These are phyloP conservation scores for Elaphomyces granulatus DNA, from an alignment of 495 filamentous ascomycete genomes.

Conservation along the genomic window DNA sequence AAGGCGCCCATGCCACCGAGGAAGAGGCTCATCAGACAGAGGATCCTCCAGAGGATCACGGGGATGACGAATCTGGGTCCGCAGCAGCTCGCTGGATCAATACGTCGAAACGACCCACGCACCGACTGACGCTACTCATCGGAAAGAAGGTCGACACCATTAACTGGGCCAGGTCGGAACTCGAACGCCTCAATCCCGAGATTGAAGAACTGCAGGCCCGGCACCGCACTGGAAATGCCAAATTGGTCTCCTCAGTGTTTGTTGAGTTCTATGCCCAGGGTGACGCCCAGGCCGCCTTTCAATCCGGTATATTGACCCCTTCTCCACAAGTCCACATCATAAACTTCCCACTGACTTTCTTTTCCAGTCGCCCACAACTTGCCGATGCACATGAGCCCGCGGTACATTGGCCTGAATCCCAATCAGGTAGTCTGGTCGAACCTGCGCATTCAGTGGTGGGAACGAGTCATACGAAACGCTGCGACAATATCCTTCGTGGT, in stretches of 20 bases:
- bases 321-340: too few relatives aligned
- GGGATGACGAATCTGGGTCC: constrained; percentile 52
- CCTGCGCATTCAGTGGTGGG: constrained; percentile 78
- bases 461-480: constrained; percentile 57
- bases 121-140: constrained; percentile 61
- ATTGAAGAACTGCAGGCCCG: constrained; percentile 61
- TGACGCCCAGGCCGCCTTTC: constrained; percentile 75
- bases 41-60: constrained; percentile 35
- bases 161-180: constrained; percentile 76
- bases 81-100: constrained; percentile 69
- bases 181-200: constrained; percentile 66
- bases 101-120: constrained; percentile 70
- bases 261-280: constrained; percentile 72
- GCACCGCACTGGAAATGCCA: constrained; percentile 55
- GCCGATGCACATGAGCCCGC: constrained; percentile 83
- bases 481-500: constrained; percentile 54
- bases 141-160: constrained; percentile 79
- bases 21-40: constrained; percentile 29
- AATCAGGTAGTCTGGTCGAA: constrained; percentile 83
- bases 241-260: constrained; percentile 48
- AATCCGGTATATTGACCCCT: constrained; percentile 25
- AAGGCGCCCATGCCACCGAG: constrained; percentile 36
- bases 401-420: constrained; percentile 75
- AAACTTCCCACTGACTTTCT: neutral
- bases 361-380: constrained; percentile 64